Conservation (phyloP, 2,329 filamentous ascomycete species). For the Penicillium sp. region DNA sequence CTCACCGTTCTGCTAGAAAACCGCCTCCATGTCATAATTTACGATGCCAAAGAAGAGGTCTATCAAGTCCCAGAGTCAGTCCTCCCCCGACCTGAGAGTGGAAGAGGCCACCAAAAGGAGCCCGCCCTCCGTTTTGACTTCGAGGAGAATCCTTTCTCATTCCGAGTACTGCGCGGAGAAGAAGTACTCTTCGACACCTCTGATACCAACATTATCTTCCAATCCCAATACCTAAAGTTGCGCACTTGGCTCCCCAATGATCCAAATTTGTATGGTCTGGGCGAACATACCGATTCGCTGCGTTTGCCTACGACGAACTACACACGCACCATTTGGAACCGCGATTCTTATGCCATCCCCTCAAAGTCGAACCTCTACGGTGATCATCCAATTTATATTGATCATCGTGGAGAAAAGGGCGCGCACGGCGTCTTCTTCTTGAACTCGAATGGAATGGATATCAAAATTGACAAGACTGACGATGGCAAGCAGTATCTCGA, state of each 20-base stretch:
- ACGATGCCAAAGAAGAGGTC: slow-evolving; percentile 66
- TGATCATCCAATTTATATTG: slow-evolving; percentile 72
- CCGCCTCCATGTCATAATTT: slow-evolving; percentile 73
- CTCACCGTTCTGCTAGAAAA: slow-evolving; percentile 48
- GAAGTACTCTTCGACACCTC: slow-evolving; percentile 66
- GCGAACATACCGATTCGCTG: slow-evolving; percentile 72
- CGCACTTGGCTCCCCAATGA: slow-evolving; percentile 67
- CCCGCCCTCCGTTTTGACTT: slow-evolving; percentile 50
- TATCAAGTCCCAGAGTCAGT: slow-evolving; percentile 73
- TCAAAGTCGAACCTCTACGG: slow-evolving; percentile 67
- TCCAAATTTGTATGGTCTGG: slow-evolving; percentile 74
- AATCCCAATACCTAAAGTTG: slow-evolving; percentile 73
- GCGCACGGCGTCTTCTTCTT: slow-evolving; percentile 67
- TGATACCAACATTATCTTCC: slow-evolving; percentile 66
- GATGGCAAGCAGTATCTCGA: slow-evolving; percentile 67
- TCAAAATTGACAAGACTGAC: slow-evolving; percentile 66
- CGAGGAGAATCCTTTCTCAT: slow-evolving; percentile 63
- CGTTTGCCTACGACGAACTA: slow-evolving; percentile 67
- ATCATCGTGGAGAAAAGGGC: slow-evolving; percentile 59
- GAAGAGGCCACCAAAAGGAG: slow-evolving; percentile 47
- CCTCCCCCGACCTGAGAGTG: slow-evolving; percentile 58
- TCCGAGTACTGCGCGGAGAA: slow-evolving; percentile 52
- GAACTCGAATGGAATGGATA: slow-evolving; percentile 74
- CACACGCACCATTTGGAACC: slow-evolving; percentile 67
- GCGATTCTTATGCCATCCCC: slow-evolving; percentile 64